These are phyloP conservation scores for Xerocomus brunneocitrinus DNA, from an alignment of 768 basidiomycete species.

Conservation along the genomic window DNA sequence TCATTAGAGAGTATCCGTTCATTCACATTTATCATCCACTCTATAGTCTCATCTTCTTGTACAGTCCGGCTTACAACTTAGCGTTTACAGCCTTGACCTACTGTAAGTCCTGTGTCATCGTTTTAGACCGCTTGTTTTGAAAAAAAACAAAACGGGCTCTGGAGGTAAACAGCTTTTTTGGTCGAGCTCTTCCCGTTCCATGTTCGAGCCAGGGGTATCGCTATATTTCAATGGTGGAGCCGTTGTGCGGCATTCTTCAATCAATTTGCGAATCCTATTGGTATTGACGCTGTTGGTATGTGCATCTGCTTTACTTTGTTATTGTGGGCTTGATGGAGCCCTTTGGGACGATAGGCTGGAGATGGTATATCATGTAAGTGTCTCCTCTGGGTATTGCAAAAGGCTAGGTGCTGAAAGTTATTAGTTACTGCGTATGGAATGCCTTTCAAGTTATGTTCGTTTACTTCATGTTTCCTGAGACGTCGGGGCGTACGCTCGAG, in stretches of 20 bases:
- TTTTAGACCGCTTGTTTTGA: no score
- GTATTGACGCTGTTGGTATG: not conserved
- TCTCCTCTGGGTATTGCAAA: not conserved
- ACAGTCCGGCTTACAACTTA: constrained; percentile 2
- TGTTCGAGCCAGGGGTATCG: constrained; percentile 54
- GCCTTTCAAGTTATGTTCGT: constrained; percentile 13
- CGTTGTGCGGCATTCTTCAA: constrained; percentile 28
- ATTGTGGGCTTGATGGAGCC: not conserved
- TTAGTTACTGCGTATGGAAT: constrained; percentile 15
- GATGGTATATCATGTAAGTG: constrained; percentile 12
- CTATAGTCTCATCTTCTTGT: constrained; percentile 10
- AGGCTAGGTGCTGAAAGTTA: not conserved
- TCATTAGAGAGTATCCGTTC: not conserved
- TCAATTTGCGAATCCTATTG: constrained; percentile 6
- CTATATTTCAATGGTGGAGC: constrained; percentile 57
- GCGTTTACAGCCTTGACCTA: constrained; percentile 2
- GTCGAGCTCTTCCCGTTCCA: constrained; percentile 63
- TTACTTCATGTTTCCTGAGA: constrained; percentile 17
- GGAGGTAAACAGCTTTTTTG: constrained; percentile 42
- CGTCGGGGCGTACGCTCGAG: constrained; percentile 15
- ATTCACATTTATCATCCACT: not conserved
- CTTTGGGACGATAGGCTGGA: constrained; percentile 13
- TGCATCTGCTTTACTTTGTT: not conserved
- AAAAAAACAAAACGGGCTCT: no score
- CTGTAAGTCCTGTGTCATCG: not conserved